Evolutionary conservation across 257 asterid species (phyloP).

Genomic region (Gentiana macrophylla): DNA sequence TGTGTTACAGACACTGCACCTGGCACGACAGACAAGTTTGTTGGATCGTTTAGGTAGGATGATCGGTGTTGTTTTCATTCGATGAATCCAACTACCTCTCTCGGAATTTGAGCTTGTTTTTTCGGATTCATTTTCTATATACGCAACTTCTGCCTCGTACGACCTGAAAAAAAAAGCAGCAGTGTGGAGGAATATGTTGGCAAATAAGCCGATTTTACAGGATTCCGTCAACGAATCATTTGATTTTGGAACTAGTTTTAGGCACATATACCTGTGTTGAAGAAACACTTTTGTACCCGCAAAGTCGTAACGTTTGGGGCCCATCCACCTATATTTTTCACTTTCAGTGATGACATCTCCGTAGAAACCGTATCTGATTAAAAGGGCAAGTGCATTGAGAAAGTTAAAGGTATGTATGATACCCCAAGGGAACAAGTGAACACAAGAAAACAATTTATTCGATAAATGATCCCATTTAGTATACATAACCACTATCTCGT

Average conservation of each 20-base stretch:
- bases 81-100: constrained; percentile 24
- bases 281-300: constrained; percentile 99
- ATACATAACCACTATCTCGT: too few species aligned
- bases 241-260: not conserved
- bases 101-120: constrained; percentile 23
- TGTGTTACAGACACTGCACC: constrained; percentile 62
- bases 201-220: not conserved
- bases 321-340: constrained; percentile 96
- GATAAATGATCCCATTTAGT: too few species aligned
- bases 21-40: constrained; percentile 50
- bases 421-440: too few species aligned
- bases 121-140: constrained; percentile 58
- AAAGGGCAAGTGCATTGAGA: constrained; percentile 10
- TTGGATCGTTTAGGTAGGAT: constrained; percentile 35
- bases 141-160: constrained; percentile 86
- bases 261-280: constrained; percentile 59
- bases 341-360: constrained; percentile 98
- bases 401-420: not conserved
- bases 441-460: too few species aligned
- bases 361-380: constrained; percentile 83
- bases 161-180: constrained; percentile 34
- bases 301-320: constrained; percentile 84
- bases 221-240: not conserved
- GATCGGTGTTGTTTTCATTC: constrained; percentile 24
- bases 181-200: not conserved